Evolutionary conservation across 345 rosid genomes (phyloP).

Genomic region (Leavenworthia alabamica): DNA sequence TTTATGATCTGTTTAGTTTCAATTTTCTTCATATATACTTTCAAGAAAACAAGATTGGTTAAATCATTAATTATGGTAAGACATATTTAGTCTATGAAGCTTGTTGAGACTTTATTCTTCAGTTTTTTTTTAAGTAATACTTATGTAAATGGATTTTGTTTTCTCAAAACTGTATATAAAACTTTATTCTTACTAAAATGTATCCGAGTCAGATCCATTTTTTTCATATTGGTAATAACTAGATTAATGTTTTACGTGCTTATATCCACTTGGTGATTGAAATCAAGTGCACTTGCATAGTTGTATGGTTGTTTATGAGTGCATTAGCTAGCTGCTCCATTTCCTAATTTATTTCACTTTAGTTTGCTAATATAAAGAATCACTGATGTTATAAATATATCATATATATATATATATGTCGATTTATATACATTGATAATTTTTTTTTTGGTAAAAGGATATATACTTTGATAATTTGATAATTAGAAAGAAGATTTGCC

Average conservation of each 20-base stretch:
- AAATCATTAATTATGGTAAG: not conserved
- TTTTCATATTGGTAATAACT: not conserved
- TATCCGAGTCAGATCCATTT: not conserved
- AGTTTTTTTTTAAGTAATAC: too few relatives aligned
- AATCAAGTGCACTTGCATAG: not conserved
- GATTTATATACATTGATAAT: conserved; percentile 13
- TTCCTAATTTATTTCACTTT: not conserved
- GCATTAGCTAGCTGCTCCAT: not conserved
- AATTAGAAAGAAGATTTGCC: conserved; percentile 28
- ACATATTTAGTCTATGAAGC: not conserved
- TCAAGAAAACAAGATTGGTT: not conserved
- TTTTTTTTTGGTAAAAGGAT: too few relatives aligned
- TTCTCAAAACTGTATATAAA: not conserved
- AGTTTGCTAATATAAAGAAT: too few relatives aligned
- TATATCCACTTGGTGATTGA: not conserved
- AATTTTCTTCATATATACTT: too few relatives aligned
- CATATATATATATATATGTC: not conserved
- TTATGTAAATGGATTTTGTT: not conserved
- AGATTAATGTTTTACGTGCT: not conserved
- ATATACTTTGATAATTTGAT: too few relatives aligned
- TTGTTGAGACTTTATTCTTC: not conserved
- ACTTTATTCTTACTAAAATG: not conserved
- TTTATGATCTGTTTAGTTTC: too few relatives aligned
- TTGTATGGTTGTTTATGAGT: not conserved
- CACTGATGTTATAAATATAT: too few relatives aligned